Evolutionary conservation across 2,329 filamentous ascomycete genomes (phyloP).

Genomic region (Chalaropsis thielavioides): DNA sequence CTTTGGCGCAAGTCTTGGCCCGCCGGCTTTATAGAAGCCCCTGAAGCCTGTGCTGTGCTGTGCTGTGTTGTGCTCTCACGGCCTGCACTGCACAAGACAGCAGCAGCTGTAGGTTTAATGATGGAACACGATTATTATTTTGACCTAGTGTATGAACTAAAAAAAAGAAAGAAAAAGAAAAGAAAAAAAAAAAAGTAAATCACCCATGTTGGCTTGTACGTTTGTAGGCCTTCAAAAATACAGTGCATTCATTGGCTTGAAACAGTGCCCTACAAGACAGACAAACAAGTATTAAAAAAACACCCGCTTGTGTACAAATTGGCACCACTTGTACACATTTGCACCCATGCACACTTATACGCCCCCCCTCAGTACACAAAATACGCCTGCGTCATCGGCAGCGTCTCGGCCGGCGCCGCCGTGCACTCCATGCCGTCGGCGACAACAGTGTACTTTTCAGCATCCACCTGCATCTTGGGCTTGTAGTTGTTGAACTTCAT

Average conservation of each 20-base stretch:
- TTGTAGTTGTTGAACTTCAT: constrained; percentile 80
- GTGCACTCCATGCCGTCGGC: constrained; percentile 63
- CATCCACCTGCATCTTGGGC: constrained; percentile 83
- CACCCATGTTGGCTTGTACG: too few relatives aligned
- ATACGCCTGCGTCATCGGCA: constrained; percentile 66
- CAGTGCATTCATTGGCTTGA: neutral
- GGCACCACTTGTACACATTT: neutral
- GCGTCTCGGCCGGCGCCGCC: constrained; percentile 52
- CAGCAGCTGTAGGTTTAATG: constrained; percentile 19
- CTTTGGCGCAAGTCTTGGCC: too few relatives aligned
- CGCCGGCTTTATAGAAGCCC: too few relatives aligned
- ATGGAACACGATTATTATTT: constrained; percentile 19
- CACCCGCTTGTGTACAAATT: neutral
- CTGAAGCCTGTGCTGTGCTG: too few relatives aligned
- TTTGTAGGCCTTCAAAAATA: too few relatives aligned
- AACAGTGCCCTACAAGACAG: too few relatives aligned
- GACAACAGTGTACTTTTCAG: constrained; percentile 77
- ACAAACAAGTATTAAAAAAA: neutral
- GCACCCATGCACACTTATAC: neutral
- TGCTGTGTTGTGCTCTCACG: too few relatives aligned
- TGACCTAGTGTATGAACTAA: too few relatives aligned
- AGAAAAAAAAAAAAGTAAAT: too few relatives aligned
- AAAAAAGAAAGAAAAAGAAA: too few relatives aligned
- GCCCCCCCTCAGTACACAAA: constrained; percentile 49
- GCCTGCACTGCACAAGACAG: too few relatives aligned